These are phyloP conservation scores for Tetrahymena malaccensis DNA, from an alignment of 73 alveolate genomes.

Conservation along the genomic window DNA sequence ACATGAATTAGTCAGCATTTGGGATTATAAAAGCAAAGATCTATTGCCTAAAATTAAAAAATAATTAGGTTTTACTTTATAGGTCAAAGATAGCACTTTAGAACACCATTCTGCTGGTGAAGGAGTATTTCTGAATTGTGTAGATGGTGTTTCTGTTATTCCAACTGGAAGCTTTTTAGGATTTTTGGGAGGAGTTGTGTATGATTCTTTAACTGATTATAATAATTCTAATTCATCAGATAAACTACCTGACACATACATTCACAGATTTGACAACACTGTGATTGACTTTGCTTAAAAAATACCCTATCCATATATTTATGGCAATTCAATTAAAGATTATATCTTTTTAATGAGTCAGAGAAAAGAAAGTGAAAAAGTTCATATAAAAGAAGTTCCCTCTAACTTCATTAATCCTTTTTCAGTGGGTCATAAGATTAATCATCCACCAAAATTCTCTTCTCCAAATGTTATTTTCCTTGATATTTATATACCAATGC, in stretches of 20 bases:
- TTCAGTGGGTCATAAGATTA: constrained; percentile 28
- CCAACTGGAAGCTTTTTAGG: neutral
- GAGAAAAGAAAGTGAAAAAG: neutral
- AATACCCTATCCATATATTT: neutral
- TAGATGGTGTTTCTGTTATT: neutral
- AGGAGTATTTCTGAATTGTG: neutral
- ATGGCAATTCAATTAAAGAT: neutral
- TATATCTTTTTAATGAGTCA: neutral
- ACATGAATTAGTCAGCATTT: neutral
- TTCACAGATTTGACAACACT: neutral
- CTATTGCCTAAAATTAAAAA: neutral
- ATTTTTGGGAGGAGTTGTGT: neutral
- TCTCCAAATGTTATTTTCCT: constrained; percentile 26
- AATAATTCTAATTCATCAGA: neutral
- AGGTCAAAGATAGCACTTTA: neutral
- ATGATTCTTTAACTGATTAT: neutral
- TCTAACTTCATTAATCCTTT: constrained; percentile 18
- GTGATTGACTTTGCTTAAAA: neutral
- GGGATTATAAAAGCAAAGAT: neutral
- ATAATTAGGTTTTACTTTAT: neutral
- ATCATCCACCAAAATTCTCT: constrained; percentile 30
- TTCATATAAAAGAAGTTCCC: neutral
- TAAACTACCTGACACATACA: neutral
- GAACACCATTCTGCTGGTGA: neutral
- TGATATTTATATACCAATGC: constrained; percentile 19